A percentile compares a stretch with the other conserved stretches of the same genome.
Conservation (phyloP, 805 yeast genomes). For the Candida silvicultrix region DNA sequence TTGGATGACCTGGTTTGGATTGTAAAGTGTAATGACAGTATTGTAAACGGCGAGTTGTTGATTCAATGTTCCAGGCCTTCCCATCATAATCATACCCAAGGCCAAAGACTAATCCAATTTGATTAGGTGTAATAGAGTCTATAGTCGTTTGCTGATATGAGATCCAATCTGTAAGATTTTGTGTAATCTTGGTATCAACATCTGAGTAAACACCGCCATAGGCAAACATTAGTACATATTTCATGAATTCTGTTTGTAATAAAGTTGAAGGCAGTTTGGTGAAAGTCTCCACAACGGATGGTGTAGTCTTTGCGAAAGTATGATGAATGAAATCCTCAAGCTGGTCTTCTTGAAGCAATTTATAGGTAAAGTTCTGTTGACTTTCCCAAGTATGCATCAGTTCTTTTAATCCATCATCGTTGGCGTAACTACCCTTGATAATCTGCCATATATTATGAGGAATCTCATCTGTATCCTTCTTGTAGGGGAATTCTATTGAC, state of each 20-base stretch:
- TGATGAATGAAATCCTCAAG: background rate
- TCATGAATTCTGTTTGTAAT: constrained; percentile 73
- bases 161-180: background rate
- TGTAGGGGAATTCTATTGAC: background rate
- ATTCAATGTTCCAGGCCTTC: constrained; percentile 44
- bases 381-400: background rate
- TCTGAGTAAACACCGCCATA: constrained; percentile 78
- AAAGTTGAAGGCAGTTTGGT: constrained; percentile 28
- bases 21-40: constrained; percentile 58
- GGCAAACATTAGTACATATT: constrained; percentile 67
- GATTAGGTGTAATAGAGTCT: constrained; percentile 12
- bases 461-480: background rate
- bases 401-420: background rate
- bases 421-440: background rate
- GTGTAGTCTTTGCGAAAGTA: background rate
- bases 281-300: background rate
- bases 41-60: constrained; percentile 47
- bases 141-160: too few species aligned
- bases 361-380: background rate
- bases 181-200: constrained; percentile 46
- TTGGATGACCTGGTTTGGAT: constrained; percentile 55
- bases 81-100: constrained; percentile 47
- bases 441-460: background rate
- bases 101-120: constrained; percentile 47
- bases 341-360: background rate